Evolutionary conservation across 164 flowering plant species (phyloP), one percentile per base, ranked within the genome.

Genomic region (Cinnamomum micranthum): DNA sequence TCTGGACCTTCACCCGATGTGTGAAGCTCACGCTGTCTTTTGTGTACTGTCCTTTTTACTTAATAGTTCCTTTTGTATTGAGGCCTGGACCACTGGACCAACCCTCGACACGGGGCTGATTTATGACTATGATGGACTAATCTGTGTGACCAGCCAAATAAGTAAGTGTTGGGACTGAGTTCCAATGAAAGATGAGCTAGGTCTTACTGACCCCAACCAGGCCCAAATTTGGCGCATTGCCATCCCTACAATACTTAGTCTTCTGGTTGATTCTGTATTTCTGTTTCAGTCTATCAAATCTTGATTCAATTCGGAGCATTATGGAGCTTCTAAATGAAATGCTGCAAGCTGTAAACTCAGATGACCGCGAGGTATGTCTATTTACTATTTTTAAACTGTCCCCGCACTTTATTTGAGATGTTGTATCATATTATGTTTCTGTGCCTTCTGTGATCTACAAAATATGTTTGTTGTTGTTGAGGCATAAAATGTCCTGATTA

Each of bases 281-380:
- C 31, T 58, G 70, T 76, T 77, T 41, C 78, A 84, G 97, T 81
- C 72, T 86, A 73, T 86, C 97, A 66, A 84, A 82, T 83, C 70
- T 95, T 78, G 90, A 90, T 73, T 84, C 97, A 9, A 91, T 94
- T 88, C 79, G 84, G 70, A 77, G 91, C 81, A 86, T 88, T 50
- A 74, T 86, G 87, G 94, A 88, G 24, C 97, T 95, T 55, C 79
- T 95, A 74, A 71, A 79, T 73, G 99, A 92, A 80, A 95, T 95
- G 98, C 83, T 95, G 79, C 94, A 87, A 81, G 98, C 99, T 76
- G 88, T 92, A 72, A 84, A 89, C 76, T 91, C 98, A 59, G 76
- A 73, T 78, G 93, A 90, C 66, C 85, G 82, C 12, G 80, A 60
- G 88, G 99, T 93, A 86, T 65, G 72, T 66, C 41, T 24, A 66